Evolutionary conservation across 2,329 filamentous ascomycete genomes (phyloP), one percentile per base, ranked within the genome.

Genomic region (Apiospora arundinis): DNA sequence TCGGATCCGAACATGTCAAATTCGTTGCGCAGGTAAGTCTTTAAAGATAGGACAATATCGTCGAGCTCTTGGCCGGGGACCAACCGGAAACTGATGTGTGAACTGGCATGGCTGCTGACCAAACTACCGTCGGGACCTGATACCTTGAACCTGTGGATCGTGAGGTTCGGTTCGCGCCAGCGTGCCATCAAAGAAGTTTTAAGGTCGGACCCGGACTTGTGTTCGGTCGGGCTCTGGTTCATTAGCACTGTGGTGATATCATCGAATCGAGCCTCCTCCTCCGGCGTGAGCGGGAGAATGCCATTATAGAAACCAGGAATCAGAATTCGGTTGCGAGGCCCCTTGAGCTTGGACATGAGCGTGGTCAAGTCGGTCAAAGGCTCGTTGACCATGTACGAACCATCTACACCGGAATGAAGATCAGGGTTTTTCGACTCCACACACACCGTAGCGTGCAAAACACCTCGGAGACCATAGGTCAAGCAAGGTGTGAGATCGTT

Each of bases 381-480:
- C 79, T 99, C 96, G 72, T 97, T 94, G 72, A 96, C 90, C 83
- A 97, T 89, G 73, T 93, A 91, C 73, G 95, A 97, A 49, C 96
- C 96, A 77, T 98, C 95, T n/a, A 99, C 95, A 77, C 96, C 96
- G 73, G 94, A 97, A 82, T 99, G 96, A 1, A 97, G 88, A 81
- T 99, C 96, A 0, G 95, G 95, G 74, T 93, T 91, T 69, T 91
- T 90, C 71, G 95, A 97, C 74, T 97, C 92, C 37, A 99, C 91
- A 73, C 95, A 92, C 7, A 98, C 88, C 0, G 94, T 97, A 6
- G 95, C 95, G 80, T 98, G 95, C 28, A 99, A 92, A 37, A 99
- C 95, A 32, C 96, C 96, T 67, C 96, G 91, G 8, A 98, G 87
- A 0, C 96, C 96, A 74, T 99, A 99, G 0, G 96, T 99, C 71